phyloP scores from a whole-genome alignment of 805 yeast genomes.

The Citeromyces matritensis region DNA sequence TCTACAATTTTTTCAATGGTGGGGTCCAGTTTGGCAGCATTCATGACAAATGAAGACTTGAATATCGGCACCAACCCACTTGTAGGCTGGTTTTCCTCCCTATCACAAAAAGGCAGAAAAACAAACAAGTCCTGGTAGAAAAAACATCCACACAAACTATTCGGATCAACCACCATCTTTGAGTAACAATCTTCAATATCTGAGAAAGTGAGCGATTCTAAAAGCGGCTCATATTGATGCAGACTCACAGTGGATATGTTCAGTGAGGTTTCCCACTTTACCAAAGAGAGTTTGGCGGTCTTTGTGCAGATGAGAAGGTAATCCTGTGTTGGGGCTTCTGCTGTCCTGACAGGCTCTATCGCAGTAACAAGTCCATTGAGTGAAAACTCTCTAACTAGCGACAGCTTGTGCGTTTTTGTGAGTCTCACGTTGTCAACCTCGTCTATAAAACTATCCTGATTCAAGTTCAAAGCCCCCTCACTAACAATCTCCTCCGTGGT shows the following conservation, averaged over 20 bases:
- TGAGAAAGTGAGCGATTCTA: conserved; percentile 33
- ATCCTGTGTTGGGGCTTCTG: conserved; percentile 32
- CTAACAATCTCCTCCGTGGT: conserved; percentile 6
- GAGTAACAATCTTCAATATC: conserved; percentile 18
- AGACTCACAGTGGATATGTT: conserved; percentile 59
- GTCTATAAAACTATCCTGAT: conserved; percentile 6
- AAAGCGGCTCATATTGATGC: conserved; percentile 71
- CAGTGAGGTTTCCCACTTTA: conserved; percentile 52
- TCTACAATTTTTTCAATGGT: conserved; percentile 52
- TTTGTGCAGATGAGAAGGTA: conserved; percentile 53
- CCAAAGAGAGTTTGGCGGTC: conserved; percentile 62
- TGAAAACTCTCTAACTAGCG: conserved; percentile 46
- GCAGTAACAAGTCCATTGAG: conserved; percentile 58
- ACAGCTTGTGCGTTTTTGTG: conserved; percentile 11
- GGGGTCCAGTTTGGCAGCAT: conserved; percentile 38
- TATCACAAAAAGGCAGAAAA: conserved; percentile 44
- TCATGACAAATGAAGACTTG: conserved; percentile 42
- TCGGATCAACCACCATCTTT: conserved; percentile 47
- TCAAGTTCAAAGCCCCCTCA: conserved; percentile 6
- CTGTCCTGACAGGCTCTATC: conserved; percentile 31
- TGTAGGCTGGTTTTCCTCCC: conserved; percentile 20
- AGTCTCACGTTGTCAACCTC: conserved; percentile 3
- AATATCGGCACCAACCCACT: conserved; percentile 15
- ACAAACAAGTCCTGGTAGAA: conserved; percentile 58
- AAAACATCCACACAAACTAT: conserved; percentile 34